Percentiles rank a stretch among this genome's conserved stretches.
These are phyloP conservation scores for Dittrichia graveolens DNA, from an alignment of 129 eudicot species.

Conservation along the genomic window DNA sequence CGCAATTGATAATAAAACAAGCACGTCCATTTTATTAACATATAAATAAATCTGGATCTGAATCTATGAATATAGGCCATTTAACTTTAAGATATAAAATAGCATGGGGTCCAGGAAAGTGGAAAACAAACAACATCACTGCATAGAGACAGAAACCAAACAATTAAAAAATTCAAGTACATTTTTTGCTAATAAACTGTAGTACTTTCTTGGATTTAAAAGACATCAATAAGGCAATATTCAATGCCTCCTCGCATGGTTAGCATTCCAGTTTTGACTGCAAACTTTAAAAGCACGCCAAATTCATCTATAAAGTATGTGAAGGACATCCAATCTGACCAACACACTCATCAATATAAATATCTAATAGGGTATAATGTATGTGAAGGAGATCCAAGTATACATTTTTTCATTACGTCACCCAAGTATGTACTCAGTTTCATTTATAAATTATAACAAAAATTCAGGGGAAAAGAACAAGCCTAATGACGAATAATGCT, in stretches of 20 bases:
- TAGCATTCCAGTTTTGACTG: conserved; percentile 24
- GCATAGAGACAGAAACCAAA: neutral
- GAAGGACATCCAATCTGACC: neutral
- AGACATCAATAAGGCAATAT: neutral
- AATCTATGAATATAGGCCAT: conserved; percentile 16
- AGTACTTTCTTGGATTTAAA: neutral
- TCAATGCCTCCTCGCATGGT: no score
- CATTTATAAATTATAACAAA: no score
- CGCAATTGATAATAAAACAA: conserved; percentile 1
- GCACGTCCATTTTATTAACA: neutral
- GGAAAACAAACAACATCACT: conserved; percentile 12
- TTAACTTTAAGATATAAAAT: neutral
- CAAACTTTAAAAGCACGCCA: neutral
- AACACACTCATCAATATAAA: no score
- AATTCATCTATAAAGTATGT: neutral
- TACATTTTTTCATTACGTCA: neutral
- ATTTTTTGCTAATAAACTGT: neutral
- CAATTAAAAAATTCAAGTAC: conserved; percentile 1
- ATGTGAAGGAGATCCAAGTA: neutral
- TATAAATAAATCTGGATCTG: conserved; percentile 17
- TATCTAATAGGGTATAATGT: no score
- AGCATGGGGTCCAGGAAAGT: conserved; percentile 7
- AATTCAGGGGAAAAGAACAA: no score
- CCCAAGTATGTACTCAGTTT: neutral
- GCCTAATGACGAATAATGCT: no score